Evolutionary conservation across 352 stramenopile species (phyloP), one percentile per base, ranked within the genome.

Genomic region (Phytophthora sansomeana): DNA sequence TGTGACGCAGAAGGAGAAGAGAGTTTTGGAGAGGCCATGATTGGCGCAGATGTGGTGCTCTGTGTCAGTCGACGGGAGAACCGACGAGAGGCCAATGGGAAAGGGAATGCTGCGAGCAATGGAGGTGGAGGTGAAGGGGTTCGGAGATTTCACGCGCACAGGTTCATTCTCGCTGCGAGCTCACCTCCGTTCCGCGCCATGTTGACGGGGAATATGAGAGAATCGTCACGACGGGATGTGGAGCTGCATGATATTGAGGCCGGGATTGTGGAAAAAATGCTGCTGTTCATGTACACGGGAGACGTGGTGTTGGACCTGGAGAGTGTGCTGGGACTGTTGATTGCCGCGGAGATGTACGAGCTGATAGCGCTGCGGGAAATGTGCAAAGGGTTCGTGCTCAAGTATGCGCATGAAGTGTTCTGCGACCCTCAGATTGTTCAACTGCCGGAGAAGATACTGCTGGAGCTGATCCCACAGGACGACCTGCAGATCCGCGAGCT

Each of bases 401-500:
- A 89, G 52, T 81, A 93, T 59, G 88, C 88, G 8, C 80, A 92
- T 39, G 83, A 96, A 58, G 85, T 96, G 28, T 95, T 96, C 36
- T 85, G 83, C 52, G 76, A 86, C 58, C 75, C 80, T 17, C 77
- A 91, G 54, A 83, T 95, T 55, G 85, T 93, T 28, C 76, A 89
- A 21, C 62, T 96, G 16, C 88, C 88, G 0, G 88, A 96, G 56
- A 96, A 96, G 51, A 77, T 96, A 28, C 56, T 96, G 29, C 69
- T 93, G 3, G 88, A 96, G 76, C 75, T 96, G 29, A 81, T 95
- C 29, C 80, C 89, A 38, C 67, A 91, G 48, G 83, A 96, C 55
- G 81, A 96, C n/a, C 61, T 95, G 28, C 88, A 96, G 68, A 93
- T 96, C 41, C 87, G 87, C 38, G 86, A 96, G 51, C 67, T 92